phyloP scores from a whole-genome alignment of 495 filamentous ascomycete species.

The Lasiosphaeria miniovina region DNA sequence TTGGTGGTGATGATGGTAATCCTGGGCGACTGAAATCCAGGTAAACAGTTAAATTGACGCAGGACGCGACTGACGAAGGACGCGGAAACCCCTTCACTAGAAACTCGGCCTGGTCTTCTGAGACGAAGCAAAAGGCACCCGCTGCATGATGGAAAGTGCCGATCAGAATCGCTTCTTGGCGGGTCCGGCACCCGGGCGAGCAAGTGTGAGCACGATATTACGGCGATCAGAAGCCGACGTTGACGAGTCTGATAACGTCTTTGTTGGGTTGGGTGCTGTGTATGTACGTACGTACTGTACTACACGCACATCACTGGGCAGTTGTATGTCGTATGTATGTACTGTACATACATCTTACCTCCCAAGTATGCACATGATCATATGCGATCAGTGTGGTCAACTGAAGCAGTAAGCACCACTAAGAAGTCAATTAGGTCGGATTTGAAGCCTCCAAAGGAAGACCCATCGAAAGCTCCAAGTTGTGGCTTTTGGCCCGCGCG shows the following conservation, averaged over 20 bases:
- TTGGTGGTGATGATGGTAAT: slow-evolving; percentile 1
- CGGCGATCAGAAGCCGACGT: slow-evolving; percentile 13
- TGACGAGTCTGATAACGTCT: no score
- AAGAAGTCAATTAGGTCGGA: not conserved
- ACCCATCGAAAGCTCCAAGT: not conserved
- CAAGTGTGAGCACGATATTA: not conserved
- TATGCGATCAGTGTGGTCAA: no score
- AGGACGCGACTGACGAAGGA: slow-evolving; percentile 4
- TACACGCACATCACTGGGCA: no score
- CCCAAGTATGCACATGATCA: no score
- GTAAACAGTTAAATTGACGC: not conserved
- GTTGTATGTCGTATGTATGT: not conserved
- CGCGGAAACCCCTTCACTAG: slow-evolving; percentile 6
- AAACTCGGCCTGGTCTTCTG: slow-evolving; percentile 13
- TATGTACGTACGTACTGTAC: no score
- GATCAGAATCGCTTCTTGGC: slow-evolving; percentile 21
- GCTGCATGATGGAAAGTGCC: slow-evolving; percentile 10
- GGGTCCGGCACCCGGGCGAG: slow-evolving; percentile 8
- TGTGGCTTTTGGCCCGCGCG: not conserved
- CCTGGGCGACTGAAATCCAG: slow-evolving; percentile 1
- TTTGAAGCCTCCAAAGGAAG: not conserved
- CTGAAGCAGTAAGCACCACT: no score
- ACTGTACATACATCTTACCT: no score
- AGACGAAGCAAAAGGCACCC: slow-evolving; percentile 9
- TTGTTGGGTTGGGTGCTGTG: no score